Evolutionary conservation across 495 filamentous ascomycete genomes (phyloP), one percentile per base, ranked within the genome.

Genomic region (Aspergillus leporis): DNA sequence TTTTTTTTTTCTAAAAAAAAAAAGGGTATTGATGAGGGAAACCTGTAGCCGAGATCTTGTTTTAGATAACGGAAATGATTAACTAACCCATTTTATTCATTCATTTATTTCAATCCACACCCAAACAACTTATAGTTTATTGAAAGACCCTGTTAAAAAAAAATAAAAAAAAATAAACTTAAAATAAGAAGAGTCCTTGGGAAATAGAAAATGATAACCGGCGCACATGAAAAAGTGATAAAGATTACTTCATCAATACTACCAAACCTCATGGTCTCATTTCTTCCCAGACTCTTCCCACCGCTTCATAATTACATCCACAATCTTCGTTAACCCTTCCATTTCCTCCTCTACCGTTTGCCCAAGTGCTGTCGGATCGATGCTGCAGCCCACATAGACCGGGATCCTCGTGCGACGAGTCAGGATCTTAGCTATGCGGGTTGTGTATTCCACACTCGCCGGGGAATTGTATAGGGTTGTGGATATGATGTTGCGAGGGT

Each of bases 331-430:
- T 54, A 97, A 82, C 2, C 88, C 92, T 65, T 94, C 92, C 89
- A 97, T 90, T 74, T 97, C 93, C 76, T 98, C 93, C 66, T 95
- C 91, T n/a, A 93, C 85, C 10, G 81, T 85, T 22, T 90, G 85
- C 0, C 89, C 89, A 45, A 91, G 80, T 8, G 82, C 86, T 0
- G 84, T 82, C 13, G 77, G 63, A 45, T 80, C 74, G 52, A 81
- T 75, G 64, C 83, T 88, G 46, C 90, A 94, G 8, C 90, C 90
- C 38, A 98, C 90, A 69, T 97, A 97, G 1, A 88, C 85, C 3
- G 91, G 91, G 51, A 81, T 81, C 30, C 72, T 75, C 48, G 86
- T 85, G 61, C 85, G 86, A 54, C 83, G 84, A 28, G 89, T 88
- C 19, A 98, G 67, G 32, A 96, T 82, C 70, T 91, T 95, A 1